Evolutionary conservation across 169 alveolate genomes (phyloP).

Genomic region (Plasmodium malariae): DNA sequence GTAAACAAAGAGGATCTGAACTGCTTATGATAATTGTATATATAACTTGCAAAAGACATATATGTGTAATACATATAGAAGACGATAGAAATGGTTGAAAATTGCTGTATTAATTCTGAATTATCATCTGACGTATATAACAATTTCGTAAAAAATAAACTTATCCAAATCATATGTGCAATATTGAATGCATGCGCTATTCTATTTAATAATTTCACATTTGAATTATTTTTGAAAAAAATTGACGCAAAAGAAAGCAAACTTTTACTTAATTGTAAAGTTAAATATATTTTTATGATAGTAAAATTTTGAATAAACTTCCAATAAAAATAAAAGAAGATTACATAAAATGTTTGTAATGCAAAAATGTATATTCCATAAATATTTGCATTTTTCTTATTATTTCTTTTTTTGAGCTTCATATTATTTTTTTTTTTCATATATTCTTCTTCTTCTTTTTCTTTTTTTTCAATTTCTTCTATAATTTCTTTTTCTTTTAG

Average conservation of each 20-base stretch:
- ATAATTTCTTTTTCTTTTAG: conserved; percentile 74
- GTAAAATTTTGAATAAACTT: conserved; percentile 35
- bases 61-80: conserved; percentile 43
- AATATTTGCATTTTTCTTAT: background rate
- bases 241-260: conserved; percentile 27
- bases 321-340: conserved; percentile 54
- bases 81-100: conserved; percentile 18
- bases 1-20: conserved; percentile 79
- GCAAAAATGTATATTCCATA: conserved; percentile 39
- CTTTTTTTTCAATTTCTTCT: conserved; percentile 62
- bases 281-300: conserved; percentile 57
- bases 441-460: conserved; percentile 76
- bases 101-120: conserved; percentile 23
- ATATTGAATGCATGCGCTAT: conserved; percentile 23
- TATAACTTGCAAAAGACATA: conserved; percentile 66
- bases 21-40: conserved; percentile 72
- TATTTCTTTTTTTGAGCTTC: conserved; percentile 35
- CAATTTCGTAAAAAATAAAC: conserved; percentile 71
- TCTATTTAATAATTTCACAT: conserved; percentile 54
- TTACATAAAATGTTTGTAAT: conserved; percentile 50
- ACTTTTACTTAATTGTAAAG: conserved; percentile 48
- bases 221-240: conserved; percentile 42
- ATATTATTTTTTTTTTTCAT: conserved; percentile 44
- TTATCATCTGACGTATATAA: conserved; percentile 33
- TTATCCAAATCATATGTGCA: conserved; percentile 29